phyloP scores from a whole-genome alignment of 1,284 basidiomycete species.

The Ustilago tritici region DNA sequence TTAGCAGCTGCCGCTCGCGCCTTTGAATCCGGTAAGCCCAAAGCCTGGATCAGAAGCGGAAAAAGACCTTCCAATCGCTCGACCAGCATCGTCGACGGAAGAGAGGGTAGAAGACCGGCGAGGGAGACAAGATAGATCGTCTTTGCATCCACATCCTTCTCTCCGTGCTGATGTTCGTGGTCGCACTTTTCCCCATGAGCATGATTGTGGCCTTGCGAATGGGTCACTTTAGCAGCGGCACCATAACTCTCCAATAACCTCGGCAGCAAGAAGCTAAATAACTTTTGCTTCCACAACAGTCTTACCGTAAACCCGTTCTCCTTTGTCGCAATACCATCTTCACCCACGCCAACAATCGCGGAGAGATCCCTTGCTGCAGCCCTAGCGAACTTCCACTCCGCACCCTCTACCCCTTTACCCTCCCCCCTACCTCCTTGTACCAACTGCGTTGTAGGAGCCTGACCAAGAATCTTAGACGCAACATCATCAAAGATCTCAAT shows the following conservation, averaged over 20 bases:
- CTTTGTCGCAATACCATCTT: constrained; percentile 52
- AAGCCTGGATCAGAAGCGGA: constrained; percentile 86
- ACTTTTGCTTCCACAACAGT: constrained; percentile 80
- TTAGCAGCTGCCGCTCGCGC: constrained; percentile 84
- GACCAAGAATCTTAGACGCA: not conserved
- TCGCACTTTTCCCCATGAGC: constrained; percentile 8
- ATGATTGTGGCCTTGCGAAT: constrained; percentile 21
- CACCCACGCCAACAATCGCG: constrained; percentile 40
- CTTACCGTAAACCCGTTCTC: constrained; percentile 60
- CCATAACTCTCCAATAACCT: constrained; percentile 74
- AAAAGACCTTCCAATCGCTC: constrained; percentile 76
- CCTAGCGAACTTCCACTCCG: constrained; percentile 38
- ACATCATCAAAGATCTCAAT: constrained; percentile 50
- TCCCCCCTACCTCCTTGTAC: constrained; percentile 11
- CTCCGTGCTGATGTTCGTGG: constrained; percentile 8
- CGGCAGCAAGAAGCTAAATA: constrained; percentile 81
- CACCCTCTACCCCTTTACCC: constrained; percentile 8
- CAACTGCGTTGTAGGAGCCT: constrained; percentile 10
- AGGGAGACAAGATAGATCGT: constrained; percentile 85
- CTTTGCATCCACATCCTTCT: constrained; percentile 70
- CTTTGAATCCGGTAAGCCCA: constrained; percentile 80
- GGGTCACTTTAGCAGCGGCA: constrained; percentile 13
- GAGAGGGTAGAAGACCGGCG: constrained; percentile 81
- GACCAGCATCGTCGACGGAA: constrained; percentile 76
- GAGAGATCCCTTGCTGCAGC: constrained; percentile 30